These are phyloP conservation scores for Linum lewisii DNA, from an alignment of 345 rosid species.

Conservation along the genomic window DNA sequence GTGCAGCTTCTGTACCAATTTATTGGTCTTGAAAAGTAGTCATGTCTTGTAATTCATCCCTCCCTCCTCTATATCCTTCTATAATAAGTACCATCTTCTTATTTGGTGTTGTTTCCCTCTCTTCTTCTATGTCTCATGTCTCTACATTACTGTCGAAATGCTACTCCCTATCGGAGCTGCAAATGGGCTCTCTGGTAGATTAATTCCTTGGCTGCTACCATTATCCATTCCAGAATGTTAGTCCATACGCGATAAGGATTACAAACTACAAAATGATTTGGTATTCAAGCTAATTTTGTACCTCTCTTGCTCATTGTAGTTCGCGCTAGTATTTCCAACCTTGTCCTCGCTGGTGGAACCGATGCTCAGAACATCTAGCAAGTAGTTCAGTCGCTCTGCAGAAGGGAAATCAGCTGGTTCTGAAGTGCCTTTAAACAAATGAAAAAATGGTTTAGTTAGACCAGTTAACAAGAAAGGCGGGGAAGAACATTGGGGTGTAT, in stretches of 20 bases:
- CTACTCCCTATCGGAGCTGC: slow-evolving; percentile 46
- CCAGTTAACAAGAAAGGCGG: no score
- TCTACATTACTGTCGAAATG: slow-evolving; percentile 65
- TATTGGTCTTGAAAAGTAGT: slow-evolving; percentile 8
- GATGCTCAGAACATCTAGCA: slow-evolving; percentile 50
- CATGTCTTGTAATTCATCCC: slow-evolving; percentile 3
- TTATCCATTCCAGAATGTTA: background rate
- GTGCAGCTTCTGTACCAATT: no score
- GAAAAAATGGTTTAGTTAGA: background rate
- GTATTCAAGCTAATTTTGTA: slow-evolving; percentile 11
- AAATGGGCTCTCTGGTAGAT: slow-evolving; percentile 92
- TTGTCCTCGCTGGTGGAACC: slow-evolving; percentile 43
- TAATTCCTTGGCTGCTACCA: slow-evolving; percentile 45
- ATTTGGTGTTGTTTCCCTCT: background rate
- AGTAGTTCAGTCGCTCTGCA: slow-evolving; percentile 37
- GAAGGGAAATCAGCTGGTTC: slow-evolving; percentile 39
- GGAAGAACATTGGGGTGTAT: no score
- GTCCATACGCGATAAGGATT: background rate
- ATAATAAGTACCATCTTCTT: background rate
- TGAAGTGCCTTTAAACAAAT: slow-evolving; percentile 1
- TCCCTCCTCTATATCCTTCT: slow-evolving; percentile 25
- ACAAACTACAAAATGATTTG: background rate
- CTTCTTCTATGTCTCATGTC: slow-evolving; percentile 19
- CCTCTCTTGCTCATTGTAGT: slow-evolving; percentile 58
- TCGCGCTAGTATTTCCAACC: slow-evolving; percentile 27